These are phyloP conservation scores for Cryphonectria radicalis DNA, from an alignment of 2,329 filamentous ascomycete genomes.

Conservation along the genomic window DNA sequence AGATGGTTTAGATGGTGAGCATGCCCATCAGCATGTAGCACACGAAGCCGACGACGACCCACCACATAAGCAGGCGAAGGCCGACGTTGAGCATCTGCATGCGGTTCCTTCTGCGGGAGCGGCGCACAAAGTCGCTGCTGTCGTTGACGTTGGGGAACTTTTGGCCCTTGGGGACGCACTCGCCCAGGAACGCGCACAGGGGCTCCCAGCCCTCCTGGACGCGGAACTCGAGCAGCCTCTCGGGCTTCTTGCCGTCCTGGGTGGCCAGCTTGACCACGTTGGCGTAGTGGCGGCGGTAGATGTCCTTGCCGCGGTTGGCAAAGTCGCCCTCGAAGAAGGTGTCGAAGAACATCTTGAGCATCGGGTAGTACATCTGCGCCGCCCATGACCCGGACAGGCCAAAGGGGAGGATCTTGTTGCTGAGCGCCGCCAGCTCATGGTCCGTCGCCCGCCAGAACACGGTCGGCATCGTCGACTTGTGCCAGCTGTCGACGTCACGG, in stretches of 20 bases:
- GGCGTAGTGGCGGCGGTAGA: constrained; percentile 48
- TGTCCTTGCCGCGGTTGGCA: constrained; percentile 65
- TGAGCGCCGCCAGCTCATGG: constrained; percentile 50
- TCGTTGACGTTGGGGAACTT: constrained; percentile 32
- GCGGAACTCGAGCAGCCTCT: constrained; percentile 32
- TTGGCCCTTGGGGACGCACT: constrained; percentile 30
- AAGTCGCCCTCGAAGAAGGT: constrained; percentile 72
- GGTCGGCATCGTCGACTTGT: constrained; percentile 66
- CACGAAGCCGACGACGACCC: constrained; percentile 29
- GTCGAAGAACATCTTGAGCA: constrained; percentile 72
- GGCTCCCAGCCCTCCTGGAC: constrained; percentile 31
- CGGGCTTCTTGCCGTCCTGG: constrained; percentile 42
- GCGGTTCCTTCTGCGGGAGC: constrained; percentile 33
- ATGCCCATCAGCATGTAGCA: constrained; percentile 30
- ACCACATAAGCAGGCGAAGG: constrained; percentile 32
- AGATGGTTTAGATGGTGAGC: constrained; percentile 13
- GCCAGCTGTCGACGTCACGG: constrained; percentile 68
- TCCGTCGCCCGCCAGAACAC: constrained; percentile 70
- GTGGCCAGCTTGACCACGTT: constrained; percentile 40
- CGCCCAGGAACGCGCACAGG: constrained; percentile 30
- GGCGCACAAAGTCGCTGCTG: constrained; percentile 31
- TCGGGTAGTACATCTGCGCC: constrained; percentile 69
- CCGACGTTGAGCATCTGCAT: constrained; percentile 34
- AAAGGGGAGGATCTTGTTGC: constrained; percentile 39
- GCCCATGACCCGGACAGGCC: constrained; percentile 65